These are phyloP conservation scores for Dioszegia aurantiaca DNA, from an alignment of 768 basidiomycete species.

Conservation along the genomic window DNA sequence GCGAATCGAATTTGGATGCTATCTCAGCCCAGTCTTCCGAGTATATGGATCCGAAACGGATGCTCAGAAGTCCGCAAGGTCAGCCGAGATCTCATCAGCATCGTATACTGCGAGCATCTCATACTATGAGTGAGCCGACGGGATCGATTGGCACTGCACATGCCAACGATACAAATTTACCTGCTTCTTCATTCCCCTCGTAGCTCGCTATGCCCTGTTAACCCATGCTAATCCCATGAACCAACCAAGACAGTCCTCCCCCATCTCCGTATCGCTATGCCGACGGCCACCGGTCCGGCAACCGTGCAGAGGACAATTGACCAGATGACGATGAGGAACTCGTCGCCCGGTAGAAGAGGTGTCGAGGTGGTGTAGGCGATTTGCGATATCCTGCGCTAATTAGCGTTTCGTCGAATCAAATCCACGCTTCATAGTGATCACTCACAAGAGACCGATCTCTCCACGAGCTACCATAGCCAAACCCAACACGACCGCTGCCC, in stretches of 20 bases:
- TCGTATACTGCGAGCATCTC: too few relatives aligned
- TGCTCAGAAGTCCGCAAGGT: too few relatives aligned
- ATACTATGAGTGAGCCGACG: too few relatives aligned
- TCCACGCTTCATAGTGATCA: neutral
- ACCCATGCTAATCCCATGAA: neutral
- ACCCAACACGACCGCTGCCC: slow-evolving; percentile 54
- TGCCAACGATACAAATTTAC: neutral
- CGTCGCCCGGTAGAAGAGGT: slow-evolving; percentile 52
- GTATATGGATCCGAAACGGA: too few relatives aligned
- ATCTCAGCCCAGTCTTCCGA: too few relatives aligned
- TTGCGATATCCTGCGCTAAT: slow-evolving; percentile 54
- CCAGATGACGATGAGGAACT: slow-evolving; percentile 62
- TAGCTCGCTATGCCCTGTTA: neutral
- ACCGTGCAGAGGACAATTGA: slow-evolving; percentile 61
- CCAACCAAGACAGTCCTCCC: slow-evolving; percentile 27
- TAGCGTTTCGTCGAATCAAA: neutral
- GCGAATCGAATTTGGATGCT: too few relatives aligned
- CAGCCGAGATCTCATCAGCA: too few relatives aligned
- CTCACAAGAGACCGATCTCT: slow-evolving; percentile 61
- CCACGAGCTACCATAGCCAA: slow-evolving; percentile 67
- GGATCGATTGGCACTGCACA: too few relatives aligned
- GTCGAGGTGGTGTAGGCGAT: slow-evolving; percentile 43
- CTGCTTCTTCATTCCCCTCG: neutral
- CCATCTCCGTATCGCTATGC: slow-evolving; percentile 36
- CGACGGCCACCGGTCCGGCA: slow-evolving; percentile 55